Conservation (phyloP, 192 early-diverging fungal species). For the Rhizophagus sp. region DNA sequence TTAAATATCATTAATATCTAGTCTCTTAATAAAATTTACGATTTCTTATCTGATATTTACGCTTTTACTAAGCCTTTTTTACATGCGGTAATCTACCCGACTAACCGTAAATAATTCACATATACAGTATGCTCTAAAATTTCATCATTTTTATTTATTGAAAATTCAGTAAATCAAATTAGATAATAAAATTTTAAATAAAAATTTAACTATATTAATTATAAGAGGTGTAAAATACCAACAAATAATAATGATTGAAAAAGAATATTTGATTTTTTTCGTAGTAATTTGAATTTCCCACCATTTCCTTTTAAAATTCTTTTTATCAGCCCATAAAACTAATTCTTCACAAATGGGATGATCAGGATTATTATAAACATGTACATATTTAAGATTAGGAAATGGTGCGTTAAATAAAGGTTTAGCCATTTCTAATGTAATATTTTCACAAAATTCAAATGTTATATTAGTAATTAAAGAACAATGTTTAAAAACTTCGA, state of each 20-base stretch:
- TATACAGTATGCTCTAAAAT: no score
- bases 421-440: not conserved
- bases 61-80: no score
- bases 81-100: no score
- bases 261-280: not conserved
- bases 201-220: no score
- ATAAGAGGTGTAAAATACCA: not conserved
- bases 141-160: no score
- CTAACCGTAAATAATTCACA: no score
- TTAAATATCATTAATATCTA: no score
- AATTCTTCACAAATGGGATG: not conserved
- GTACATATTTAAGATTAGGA: not conserved
- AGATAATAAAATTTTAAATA: no score
- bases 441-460: slow-evolving; percentile 1
- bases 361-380: not conserved
- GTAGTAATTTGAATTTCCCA: not conserved
- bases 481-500: not conserved
- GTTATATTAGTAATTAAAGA: not conserved
- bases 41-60: no score
- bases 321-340: not conserved
- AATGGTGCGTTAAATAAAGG: not conserved
- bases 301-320: not conserved
- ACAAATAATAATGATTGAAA: not conserved
- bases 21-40: no score
- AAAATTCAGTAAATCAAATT: no score